Percentiles rank a stretch among this genome's conserved stretches.
Evolutionary conservation across 805 yeast genomes (phyloP).

Genomic region (Kurtzmaniella cleridarum): DNA sequence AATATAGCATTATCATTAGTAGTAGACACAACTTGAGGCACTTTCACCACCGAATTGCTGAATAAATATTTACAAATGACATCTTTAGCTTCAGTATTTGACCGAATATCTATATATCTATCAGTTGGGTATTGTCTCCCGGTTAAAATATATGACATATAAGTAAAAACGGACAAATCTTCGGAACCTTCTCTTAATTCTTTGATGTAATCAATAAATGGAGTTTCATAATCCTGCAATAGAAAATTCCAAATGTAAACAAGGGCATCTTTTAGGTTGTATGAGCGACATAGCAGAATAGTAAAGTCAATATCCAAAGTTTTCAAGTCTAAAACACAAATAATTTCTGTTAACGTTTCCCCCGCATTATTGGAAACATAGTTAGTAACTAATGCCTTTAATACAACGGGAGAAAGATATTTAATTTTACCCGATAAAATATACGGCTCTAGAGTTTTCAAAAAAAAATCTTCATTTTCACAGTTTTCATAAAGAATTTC

Average conservation of each 20-base stretch:
- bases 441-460: conserved; percentile 47
- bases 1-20: conserved; percentile 45
- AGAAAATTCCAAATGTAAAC: conserved; percentile 69
- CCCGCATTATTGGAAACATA: conserved; percentile 32
- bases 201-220: conserved; percentile 51
- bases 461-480: conserved; percentile 36
- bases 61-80: conserved; percentile 54
- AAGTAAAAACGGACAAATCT: conserved; percentile 37
- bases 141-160: conserved; percentile 62
- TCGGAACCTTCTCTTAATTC: conserved; percentile 3
- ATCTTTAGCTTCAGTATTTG: conserved; percentile 40
- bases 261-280: conserved; percentile 55
- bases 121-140: conserved; percentile 82
- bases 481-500: conserved; percentile 21
- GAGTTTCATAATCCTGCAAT: conserved; percentile 66
- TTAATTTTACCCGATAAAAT: conserved; percentile 43
- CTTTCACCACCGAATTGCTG: conserved; percentile 39
- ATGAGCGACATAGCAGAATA: conserved; percentile 50
- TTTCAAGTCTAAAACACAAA: conserved; percentile 62
- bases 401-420: conserved; percentile 55
- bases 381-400: conserved; percentile 55
- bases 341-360: conserved; percentile 54
- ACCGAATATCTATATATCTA: conserved; percentile 30
- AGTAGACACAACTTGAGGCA: conserved; percentile 24
- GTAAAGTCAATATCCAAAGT: conserved; percentile 78